Percentiles rank a stretch among this genome's conserved stretches.
These are phyloP conservation scores for Barnettozyma hawaiiensis DNA, from an alignment of 1,139 yeast species.

Conservation along the genomic window DNA sequence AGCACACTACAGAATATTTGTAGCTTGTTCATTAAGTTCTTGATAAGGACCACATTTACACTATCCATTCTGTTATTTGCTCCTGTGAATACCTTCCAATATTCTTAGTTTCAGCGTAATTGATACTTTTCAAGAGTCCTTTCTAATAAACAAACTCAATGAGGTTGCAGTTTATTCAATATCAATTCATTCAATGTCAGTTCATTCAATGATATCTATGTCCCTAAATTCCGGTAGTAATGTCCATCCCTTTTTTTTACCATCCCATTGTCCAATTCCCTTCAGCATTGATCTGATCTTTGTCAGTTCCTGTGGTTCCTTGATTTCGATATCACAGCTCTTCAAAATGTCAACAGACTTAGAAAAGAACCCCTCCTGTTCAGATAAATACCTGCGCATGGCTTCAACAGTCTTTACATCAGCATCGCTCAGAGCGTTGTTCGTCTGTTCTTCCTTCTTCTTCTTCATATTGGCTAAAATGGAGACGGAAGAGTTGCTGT, in stretches of 20 bases:
- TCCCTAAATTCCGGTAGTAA: constrained; percentile 48
- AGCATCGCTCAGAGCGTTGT: constrained; percentile 16
- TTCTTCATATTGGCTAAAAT: constrained; percentile 22
- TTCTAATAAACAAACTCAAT: too few relatives aligned
- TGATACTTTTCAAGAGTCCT: too few relatives aligned
- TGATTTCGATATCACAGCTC: constrained; percentile 42
- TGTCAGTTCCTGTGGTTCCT: constrained; percentile 52
- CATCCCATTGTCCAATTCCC: constrained; percentile 67
- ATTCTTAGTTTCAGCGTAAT: too few relatives aligned
- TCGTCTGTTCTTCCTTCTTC: constrained; percentile 10
- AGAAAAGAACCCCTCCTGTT: constrained; percentile 39
- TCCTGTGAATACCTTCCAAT: too few relatives aligned
- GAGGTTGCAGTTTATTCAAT: not conserved
- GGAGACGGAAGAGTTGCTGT: constrained; percentile 17
- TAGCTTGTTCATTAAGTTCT: too few relatives aligned
- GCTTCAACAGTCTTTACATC: constrained; percentile 34
- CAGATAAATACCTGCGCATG: constrained; percentile 34
- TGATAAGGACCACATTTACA: too few relatives aligned
- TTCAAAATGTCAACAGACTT: constrained; percentile 54
- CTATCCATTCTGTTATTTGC: too few relatives aligned
- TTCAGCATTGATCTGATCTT: constrained; percentile 63
- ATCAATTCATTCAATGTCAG: too few relatives aligned
- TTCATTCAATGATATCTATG: not conserved
- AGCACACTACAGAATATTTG: too few relatives aligned
- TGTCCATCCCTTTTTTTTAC: constrained; percentile 52